Evolutionary conservation across 441 rosid genomes (phyloP).

Genomic region (Flueggea neowawraea): DNA sequence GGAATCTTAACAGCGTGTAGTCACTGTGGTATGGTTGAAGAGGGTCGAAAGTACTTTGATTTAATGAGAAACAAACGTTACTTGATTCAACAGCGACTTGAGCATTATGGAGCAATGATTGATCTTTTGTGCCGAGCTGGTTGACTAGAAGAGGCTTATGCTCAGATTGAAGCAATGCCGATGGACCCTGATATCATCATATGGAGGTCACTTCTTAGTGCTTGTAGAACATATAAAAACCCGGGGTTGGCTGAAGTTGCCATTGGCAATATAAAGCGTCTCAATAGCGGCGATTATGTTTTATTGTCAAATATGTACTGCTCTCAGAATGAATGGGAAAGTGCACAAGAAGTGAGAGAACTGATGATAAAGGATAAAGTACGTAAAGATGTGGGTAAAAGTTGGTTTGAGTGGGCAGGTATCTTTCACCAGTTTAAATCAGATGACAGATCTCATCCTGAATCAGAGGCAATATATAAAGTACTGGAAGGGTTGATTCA

Average conservation of each 20-base stretch:
- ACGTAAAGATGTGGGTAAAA: conserved; percentile 18
- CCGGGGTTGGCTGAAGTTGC: conserved; percentile 72
- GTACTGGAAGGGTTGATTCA: conserved; percentile 45
- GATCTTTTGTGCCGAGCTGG: conserved; percentile 92
- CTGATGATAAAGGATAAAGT: conserved; percentile 19
- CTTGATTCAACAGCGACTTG: conserved; percentile 50
- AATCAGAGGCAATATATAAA: conserved; percentile 49
- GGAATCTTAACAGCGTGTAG: conserved; percentile 68
- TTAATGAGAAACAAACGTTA: conserved; percentile 39
- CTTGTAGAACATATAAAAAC: conserved; percentile 73
- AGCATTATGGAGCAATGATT: conserved; percentile 83
- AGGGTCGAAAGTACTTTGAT: conserved; percentile 53
- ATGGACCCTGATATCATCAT: conserved; percentile 69
- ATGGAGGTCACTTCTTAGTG: conserved; percentile 91
- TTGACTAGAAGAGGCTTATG: conserved; percentile 52
- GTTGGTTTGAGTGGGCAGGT: conserved; percentile 30
- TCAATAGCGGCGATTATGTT: conserved; percentile 68
- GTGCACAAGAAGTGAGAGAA: conserved; percentile 39
- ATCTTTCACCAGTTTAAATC: conserved; percentile 23
- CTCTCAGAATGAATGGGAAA: conserved; percentile 63
- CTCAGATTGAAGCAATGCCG: conserved; percentile 59
- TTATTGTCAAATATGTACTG: conserved; percentile 79
- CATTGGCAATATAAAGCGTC: conserved; percentile 47
- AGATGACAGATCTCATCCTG: conserved; percentile 33
- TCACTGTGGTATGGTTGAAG: conserved; percentile 69